Evolutionary conservation across 2,329 filamentous ascomycete genomes (phyloP), one percentile per base, ranked within the genome.

Genomic region (Ceratocystis huliohia): DNA sequence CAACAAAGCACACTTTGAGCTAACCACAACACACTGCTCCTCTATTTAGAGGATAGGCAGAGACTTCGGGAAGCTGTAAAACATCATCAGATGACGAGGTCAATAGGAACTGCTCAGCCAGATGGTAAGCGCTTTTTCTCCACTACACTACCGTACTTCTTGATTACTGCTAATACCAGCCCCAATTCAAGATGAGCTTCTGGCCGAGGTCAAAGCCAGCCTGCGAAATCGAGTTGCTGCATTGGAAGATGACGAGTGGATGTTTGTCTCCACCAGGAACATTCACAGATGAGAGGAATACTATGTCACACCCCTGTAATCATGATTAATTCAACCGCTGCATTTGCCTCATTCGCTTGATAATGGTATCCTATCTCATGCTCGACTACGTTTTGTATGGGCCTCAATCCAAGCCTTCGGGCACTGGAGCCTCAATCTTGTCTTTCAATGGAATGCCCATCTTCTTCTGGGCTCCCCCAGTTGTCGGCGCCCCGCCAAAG

Each of bases 221-320:
- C 77, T 95, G 65, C 80, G 84, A 70, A 84, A 84, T 67, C 90
- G 91, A 73, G 87, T 91, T 1, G 82, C 84, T 17, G 84, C 86
- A 15, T 76, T 96, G 63, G 82, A 88, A 25, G 88, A 94, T 63
- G 91, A 96, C 72, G 88, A 87, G 71, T 96, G 91, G 91, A 95
- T 96, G 87, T 96, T 88, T 75, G 89, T 92, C 74, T 79, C 83
- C 80, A 68, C 74, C 75, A 53, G 77, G 77, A 48, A 72, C 71
- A 67, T 73, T 71, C 56, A 73, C 70, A 45, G 41, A 28, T 15
- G 20, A 50, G 50, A 41, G 28, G 10, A 22, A 41, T 20, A 53
- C 37, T 41, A 41, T 41, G 37, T 41, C 17, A 59, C 44, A 44
- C 46, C 20, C 46, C 30, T 25, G 48, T 33, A 59, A 37, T 17